Conservation (phyloP, 2,329 filamentous ascomycete genomes). For the Tolypocladium album region DNA sequence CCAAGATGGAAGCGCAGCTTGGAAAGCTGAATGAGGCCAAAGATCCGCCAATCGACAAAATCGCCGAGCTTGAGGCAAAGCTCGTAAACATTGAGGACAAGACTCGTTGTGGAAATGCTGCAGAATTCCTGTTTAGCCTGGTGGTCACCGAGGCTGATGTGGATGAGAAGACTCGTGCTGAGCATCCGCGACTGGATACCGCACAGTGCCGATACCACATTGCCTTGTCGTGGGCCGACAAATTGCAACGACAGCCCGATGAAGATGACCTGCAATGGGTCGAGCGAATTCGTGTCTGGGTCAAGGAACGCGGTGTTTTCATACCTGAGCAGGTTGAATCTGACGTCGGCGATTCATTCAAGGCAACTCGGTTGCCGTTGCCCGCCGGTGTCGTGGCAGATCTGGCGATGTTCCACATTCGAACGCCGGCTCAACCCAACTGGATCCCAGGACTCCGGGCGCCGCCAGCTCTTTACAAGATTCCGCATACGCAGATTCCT, state of each 20-base stretch:
- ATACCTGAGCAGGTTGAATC: background rate
- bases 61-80: background rate
- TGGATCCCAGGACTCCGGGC: background rate
- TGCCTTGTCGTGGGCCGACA: background rate
- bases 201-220: fast-evolving
- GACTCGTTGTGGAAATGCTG: background rate
- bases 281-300: background rate
- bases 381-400: background rate
- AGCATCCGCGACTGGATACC: background rate
- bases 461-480: background rate
- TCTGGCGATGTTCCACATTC: background rate
- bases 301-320: background rate
- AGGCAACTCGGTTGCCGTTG: background rate
- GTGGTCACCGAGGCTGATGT: background rate
- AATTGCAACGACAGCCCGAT: background rate
- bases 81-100: background rate
- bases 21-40: background rate
- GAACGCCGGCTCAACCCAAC: background rate
- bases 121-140: background rate
- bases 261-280: background rate
- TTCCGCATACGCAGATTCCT: too few species aligned
- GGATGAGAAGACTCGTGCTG: background rate
- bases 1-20: background rate
- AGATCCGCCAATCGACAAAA: background rate
- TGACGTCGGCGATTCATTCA: background rate